Conservation (phyloP, 352 stramenopile genomes). For the Phytophthora nicotianae region DNA sequence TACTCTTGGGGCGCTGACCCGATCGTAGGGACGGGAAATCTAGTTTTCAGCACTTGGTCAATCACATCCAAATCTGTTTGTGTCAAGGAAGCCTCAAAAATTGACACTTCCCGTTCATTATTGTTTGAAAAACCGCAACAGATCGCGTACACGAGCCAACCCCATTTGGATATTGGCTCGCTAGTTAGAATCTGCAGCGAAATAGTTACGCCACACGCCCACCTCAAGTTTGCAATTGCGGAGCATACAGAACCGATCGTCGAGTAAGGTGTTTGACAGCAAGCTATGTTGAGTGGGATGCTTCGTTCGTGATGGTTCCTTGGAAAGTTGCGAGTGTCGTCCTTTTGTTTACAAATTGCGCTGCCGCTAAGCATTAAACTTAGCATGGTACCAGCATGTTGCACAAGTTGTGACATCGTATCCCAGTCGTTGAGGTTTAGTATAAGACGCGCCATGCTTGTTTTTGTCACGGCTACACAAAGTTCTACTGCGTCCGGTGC, state of each 20-base stretch:
- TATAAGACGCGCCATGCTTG: not conserved
- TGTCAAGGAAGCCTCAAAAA: not conserved
- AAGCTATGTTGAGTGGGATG: not conserved
- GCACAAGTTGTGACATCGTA: not conserved
- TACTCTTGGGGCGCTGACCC: not conserved
- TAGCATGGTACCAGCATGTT: not conserved
- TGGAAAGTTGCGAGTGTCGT: not conserved
- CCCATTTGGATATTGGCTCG: not conserved
- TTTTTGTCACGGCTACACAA: not conserved
- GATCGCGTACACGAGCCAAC: not conserved
- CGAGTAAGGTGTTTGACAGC: not conserved
- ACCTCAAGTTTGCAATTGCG: not conserved
- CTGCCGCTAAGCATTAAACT: not conserved
- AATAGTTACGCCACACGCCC: not conserved
- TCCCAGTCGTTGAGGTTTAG: not conserved
- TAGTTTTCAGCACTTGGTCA: not conserved
- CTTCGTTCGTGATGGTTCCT: not conserved
- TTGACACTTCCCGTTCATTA: not conserved
- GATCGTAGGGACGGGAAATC: not conserved
- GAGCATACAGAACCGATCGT: not conserved
- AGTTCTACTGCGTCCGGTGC: not conserved
- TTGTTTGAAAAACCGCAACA: not conserved
- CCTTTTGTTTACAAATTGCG: not conserved
- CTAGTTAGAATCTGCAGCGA: not conserved
- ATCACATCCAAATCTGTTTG: not conserved